Evolutionary conservation across 2,329 filamentous ascomycete species (phyloP).

Genomic region (Colletotrichum sp.): DNA sequence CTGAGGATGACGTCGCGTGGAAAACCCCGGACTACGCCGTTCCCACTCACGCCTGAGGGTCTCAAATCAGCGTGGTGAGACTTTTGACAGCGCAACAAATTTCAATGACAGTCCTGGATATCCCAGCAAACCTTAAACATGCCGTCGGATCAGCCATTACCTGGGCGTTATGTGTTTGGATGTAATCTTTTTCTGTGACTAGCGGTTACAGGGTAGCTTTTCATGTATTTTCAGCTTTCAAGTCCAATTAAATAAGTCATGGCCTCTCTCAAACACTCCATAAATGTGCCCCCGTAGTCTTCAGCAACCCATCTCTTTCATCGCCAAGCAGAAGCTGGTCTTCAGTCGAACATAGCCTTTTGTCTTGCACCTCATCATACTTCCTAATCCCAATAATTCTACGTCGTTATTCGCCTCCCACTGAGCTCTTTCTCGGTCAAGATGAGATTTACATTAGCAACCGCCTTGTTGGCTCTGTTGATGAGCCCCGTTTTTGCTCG

Average conservation of each 20-base stretch:
- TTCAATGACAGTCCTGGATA: background rate
- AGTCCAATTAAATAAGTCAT: background rate
- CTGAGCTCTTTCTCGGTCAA: background rate
- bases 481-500: background rate
- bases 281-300: background rate
- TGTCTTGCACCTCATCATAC: background rate
- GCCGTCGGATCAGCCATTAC: background rate
- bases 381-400: background rate
- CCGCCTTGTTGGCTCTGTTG: background rate
- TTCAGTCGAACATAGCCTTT: background rate
- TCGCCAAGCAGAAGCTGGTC: background rate
- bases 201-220: background rate
- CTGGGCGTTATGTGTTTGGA: background rate
- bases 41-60: background rate
- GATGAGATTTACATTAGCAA: background rate
- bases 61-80: background rate
- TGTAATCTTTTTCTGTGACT: background rate
- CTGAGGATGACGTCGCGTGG: background rate
- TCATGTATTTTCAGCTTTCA: background rate
- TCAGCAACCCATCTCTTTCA: background rate
- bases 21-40: background rate
- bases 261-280: background rate
- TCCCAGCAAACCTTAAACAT: background rate
- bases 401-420: rapidly evolving
- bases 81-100: background rate